Conservation (phyloP, 2,329 filamentous ascomycete species). For the Exophiala alcalophila region DNA sequence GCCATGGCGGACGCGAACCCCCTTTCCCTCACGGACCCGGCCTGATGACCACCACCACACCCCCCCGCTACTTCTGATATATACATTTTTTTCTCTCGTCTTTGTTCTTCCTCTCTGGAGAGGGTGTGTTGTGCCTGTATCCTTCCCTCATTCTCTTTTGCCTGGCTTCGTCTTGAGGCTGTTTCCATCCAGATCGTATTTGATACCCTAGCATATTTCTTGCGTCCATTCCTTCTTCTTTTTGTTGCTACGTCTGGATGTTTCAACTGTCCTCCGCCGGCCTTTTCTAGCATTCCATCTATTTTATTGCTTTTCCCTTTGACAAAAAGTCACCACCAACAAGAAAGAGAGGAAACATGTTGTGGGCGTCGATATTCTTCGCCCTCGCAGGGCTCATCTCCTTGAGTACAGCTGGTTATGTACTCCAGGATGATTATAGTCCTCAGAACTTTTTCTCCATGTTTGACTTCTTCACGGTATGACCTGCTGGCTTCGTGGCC, state of each 20-base stretch:
- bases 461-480: constrained; percentile 52
- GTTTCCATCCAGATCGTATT: not conserved
- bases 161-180: constrained; percentile 3
- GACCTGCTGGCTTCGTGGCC: constrained; percentile 18
- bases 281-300: constrained; percentile 5
- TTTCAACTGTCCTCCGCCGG: constrained; percentile 9
- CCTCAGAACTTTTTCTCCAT: constrained; percentile 49
- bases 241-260: constrained; percentile 6
- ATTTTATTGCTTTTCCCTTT: too few relatives aligned
- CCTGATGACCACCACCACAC: not conserved
- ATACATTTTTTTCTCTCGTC: constrained; percentile 4
- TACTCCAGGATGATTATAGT: constrained; percentile 50
- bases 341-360: constrained; percentile 29
- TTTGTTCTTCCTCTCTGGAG: constrained; percentile 9
- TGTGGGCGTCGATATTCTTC: constrained; percentile 24
- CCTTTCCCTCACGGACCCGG: constrained; percentile 8
- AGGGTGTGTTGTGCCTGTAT: not conserved
- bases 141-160: constrained; percentile 3
- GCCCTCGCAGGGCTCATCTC: constrained; percentile 26
- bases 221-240: constrained; percentile 21
- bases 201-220: constrained; percentile 12
- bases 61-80: not conserved
- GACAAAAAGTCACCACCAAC: too few relatives aligned
- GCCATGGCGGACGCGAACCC: constrained; percentile 3
- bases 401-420: constrained; percentile 38